Conservation (phyloP, 805 yeast genomes). For the Candida verbasci region DNA sequence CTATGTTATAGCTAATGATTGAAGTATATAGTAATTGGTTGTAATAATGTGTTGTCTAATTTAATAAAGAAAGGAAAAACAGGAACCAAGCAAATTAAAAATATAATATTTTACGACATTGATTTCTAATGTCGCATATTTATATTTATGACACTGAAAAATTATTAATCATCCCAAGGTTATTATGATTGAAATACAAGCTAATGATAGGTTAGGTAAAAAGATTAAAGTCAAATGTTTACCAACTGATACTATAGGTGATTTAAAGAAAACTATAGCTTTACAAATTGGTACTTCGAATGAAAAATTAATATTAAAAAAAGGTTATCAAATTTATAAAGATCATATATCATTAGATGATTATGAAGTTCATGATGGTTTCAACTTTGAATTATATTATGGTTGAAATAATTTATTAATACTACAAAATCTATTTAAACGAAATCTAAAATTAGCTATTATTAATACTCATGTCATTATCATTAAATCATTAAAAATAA, state of each 20-base stretch:
- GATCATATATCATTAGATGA: conserved; percentile 92
- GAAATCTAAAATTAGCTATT: neutral
- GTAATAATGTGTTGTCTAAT: no score
- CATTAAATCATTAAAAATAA: conserved; percentile 3
- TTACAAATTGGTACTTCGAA: conserved; percentile 76
- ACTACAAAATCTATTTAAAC: conserved; percentile 2
- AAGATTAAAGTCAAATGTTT: conserved; percentile 85
- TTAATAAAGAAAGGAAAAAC: no score
- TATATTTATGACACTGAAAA: no score
- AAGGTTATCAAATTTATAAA: conserved; percentile 79
- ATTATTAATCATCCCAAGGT: no score
- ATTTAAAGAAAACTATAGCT: conserved; percentile 78
- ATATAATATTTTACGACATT: neutral
- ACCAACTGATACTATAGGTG: conserved; percentile 81
- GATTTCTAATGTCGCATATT: neutral
- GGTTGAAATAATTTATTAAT: conserved; percentile 25
- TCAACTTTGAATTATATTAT: conserved; percentile 80
- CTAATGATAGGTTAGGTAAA: conserved; percentile 68
- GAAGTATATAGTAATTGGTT: no score
- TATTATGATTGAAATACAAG: conserved; percentile 40
- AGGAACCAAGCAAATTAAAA: no score
- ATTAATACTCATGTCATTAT: conserved; percentile 1
- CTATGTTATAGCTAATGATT: no score
- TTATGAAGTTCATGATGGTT: conserved; percentile 89
- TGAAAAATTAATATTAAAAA: conserved; percentile 67